A percentile compares a stretch with the other conserved stretches of the same genome.
Conservation (phyloP, 2,329 filamentous ascomycete species). For the Monosporascus sp. region DNA sequence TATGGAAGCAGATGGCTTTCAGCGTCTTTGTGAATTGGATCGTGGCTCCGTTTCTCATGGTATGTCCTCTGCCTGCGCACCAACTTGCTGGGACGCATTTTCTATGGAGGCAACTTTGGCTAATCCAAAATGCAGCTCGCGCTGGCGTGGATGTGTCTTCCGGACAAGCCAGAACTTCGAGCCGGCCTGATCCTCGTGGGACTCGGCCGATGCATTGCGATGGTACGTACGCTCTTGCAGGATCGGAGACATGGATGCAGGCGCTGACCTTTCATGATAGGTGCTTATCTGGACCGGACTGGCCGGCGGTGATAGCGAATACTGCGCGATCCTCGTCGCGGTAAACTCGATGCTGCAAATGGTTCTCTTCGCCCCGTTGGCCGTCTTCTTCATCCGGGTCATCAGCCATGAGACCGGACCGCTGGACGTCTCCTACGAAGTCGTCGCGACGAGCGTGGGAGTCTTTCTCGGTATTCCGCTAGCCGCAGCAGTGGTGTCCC, state of each 20-base stretch:
- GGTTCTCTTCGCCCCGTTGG: constrained; percentile 65
- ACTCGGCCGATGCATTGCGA: constrained; percentile 80
- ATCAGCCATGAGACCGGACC: constrained; percentile 47
- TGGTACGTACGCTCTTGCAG: constrained; percentile 48
- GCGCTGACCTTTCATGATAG: constrained; percentile 15
- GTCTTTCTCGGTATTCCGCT: constrained; percentile 84
- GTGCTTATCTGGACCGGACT: constrained; percentile 70
- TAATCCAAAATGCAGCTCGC: constrained; percentile 40
- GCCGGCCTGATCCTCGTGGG: constrained; percentile 77
- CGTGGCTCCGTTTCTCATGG: constrained; percentile 77
- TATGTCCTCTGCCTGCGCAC: constrained; percentile 27
- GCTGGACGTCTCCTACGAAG: constrained; percentile 49
- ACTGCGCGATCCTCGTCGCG: constrained; percentile 76
- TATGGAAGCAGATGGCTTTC: constrained; percentile 79
- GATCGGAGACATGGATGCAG: not conserved
- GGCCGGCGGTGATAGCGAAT: constrained; percentile 72
- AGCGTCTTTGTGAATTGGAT: constrained; percentile 80
- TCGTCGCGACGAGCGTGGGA: constrained; percentile 73
- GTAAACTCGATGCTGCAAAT: constrained; percentile 73
- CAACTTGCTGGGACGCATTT: not conserved
- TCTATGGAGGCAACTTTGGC: not conserved
- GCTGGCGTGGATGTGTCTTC: constrained; percentile 64
- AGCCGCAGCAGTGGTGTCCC: constrained; percentile 71
- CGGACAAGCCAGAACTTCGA: constrained; percentile 51
- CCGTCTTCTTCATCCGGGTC: constrained; percentile 64